Base-by-base conservation (phyloP, 139 green algal species). In the Tetratostichococcus sp. region DNA sequence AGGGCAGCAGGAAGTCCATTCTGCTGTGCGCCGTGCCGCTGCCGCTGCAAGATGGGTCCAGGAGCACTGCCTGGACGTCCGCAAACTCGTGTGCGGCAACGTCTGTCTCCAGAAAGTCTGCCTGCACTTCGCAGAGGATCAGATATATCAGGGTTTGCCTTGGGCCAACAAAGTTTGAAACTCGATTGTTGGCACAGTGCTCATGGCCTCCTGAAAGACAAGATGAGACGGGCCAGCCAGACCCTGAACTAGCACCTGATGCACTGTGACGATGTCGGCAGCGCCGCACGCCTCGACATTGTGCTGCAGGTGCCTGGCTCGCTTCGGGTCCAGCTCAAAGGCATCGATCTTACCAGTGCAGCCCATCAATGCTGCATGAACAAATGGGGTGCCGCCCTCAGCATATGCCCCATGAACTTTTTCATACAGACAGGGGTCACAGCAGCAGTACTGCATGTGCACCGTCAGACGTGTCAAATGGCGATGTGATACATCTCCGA, bases 11-110 rank as follows among this genome's bases (percentile, higher is more conserved):
- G 81, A 94, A 78, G 85, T 98, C 94, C 80, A 91, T 86, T 22
- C 91, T 80, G 17, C 84, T 86, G 35, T 79, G 42, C 1, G 65
- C 66, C 25, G 93, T 97, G 39, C 93, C 93, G 23, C 83, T 92
- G 25, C 93, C 93, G 72, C 80, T 91, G 77, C 93, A 97, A 4
- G 92, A 97, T 0, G 93, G 93, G 78, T 99, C 95, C 76, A 99
- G 84, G 43, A 99, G 83, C 4, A 98, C 77, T 1, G 77, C 94
- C 0, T 75, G 72, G 50, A 97, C 79, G 4, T 43, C 35, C 5
- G 4, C 42, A 30, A 71, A 79, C 16, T 72, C 50, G 0, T 80
- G 59, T 17, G 43, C 30, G 1, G 31, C 43, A 14, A 84, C 80
- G 75, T 96, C 87, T 0, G 94, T 1, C 3, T 59, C 71, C 43